Percentiles rank a stretch among this genome's conserved stretches.
phyloP scores from a whole-genome alignment of 2,329 filamentous ascomycete species.

The Salinomyces thailandicus region DNA sequence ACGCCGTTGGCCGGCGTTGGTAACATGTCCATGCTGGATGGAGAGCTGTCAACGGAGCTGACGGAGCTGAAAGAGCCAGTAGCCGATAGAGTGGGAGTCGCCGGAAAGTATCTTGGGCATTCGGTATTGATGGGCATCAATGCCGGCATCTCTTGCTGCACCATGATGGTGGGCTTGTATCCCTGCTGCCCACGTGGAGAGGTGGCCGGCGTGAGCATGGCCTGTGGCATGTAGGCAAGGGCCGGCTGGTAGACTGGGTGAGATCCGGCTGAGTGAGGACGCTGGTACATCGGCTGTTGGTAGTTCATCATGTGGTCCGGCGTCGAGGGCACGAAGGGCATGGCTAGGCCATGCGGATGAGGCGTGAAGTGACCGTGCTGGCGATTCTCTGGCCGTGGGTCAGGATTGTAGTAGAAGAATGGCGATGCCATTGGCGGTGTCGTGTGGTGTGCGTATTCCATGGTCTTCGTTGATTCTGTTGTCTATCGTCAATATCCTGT shows the following conservation, averaged over 20 bases:
- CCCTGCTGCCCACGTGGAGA: slow-evolving; percentile 62
- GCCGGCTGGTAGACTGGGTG: slow-evolving; percentile 29
- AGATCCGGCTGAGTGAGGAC: slow-evolving; percentile 22
- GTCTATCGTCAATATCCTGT: no score
- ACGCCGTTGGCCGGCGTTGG: slow-evolving; percentile 68
- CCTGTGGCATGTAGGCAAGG: slow-evolving; percentile 47
- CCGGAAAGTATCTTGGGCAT: slow-evolving; percentile 62
- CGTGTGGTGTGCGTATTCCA: slow-evolving; percentile 39
- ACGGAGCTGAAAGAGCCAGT: slow-evolving; percentile 80
- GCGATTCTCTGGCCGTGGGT: slow-evolving; percentile 59
- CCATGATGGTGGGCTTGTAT: slow-evolving; percentile 65
- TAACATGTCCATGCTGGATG: slow-evolving; percentile 61
- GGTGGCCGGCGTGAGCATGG: slow-evolving; percentile 61
- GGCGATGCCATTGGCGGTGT: slow-evolving; percentile 53
- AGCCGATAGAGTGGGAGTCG: slow-evolving; percentile 77
- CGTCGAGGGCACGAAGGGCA: slow-evolving; percentile 35
- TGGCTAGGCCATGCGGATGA: slow-evolving; percentile 38
- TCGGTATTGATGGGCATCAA: slow-evolving; percentile 62
- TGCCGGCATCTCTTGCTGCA: slow-evolving; percentile 39
- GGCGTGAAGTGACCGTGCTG: slow-evolving; percentile 66
- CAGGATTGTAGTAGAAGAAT: slow-evolving; percentile 81
- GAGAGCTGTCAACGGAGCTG: slow-evolving; percentile 77
- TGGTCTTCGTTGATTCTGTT: slow-evolving; percentile 9
- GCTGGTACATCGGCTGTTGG: slow-evolving; percentile 39
- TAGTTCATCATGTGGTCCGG: slow-evolving; percentile 39